These are phyloP conservation scores for Porpolomopsis calyptriformis DNA, from an alignment of 768 basidiomycete genomes.

Conservation along the genomic window DNA sequence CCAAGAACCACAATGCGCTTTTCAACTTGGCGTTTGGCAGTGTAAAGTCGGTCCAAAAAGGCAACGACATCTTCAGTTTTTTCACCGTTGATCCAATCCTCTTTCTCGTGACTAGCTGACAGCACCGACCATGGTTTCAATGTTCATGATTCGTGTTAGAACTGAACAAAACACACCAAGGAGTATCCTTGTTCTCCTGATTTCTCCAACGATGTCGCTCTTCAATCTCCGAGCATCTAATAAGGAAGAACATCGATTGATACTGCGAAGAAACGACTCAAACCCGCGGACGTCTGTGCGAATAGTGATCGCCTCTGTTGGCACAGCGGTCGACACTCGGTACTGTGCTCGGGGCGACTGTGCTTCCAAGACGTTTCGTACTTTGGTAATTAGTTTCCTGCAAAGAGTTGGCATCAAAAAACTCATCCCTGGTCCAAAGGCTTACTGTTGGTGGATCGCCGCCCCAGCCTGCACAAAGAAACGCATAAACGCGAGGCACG, in stretches of 20 bases:
- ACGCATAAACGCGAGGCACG: neutral
- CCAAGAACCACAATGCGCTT: constrained; percentile 75
- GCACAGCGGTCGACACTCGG: constrained; percentile 27
- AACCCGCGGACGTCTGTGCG: constrained; percentile 76
- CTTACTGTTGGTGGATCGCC: constrained; percentile 41
- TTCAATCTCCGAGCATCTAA: constrained; percentile 84
- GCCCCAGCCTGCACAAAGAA: constrained; percentile 32
- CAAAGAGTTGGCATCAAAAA: constrained; percentile 6
- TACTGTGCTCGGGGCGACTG: constrained; percentile 52
- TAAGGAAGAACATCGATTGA: constrained; percentile 69
- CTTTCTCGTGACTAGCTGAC: constrained; percentile 76
- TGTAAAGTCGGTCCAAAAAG: constrained; percentile 79
- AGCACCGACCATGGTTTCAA: neutral
- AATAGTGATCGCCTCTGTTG: constrained; percentile 68
- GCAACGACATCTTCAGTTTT: constrained; percentile 77
- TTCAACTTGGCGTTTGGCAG: constrained; percentile 81
- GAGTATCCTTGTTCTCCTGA: constrained; percentile 63
- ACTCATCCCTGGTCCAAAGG: constrained; percentile 4
- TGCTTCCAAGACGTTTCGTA: constrained; percentile 73
- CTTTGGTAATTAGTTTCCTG: constrained; percentile 80
- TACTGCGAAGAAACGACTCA: constrained; percentile 82
- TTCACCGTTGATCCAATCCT: constrained; percentile 82
- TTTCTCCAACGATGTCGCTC: constrained; percentile 89
- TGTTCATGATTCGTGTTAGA: neutral
- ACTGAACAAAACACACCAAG: constrained; percentile 39